Evolutionary conservation across 768 basidiomycete genomes (phyloP).

Genomic region (Boletus barrowsii): DNA sequence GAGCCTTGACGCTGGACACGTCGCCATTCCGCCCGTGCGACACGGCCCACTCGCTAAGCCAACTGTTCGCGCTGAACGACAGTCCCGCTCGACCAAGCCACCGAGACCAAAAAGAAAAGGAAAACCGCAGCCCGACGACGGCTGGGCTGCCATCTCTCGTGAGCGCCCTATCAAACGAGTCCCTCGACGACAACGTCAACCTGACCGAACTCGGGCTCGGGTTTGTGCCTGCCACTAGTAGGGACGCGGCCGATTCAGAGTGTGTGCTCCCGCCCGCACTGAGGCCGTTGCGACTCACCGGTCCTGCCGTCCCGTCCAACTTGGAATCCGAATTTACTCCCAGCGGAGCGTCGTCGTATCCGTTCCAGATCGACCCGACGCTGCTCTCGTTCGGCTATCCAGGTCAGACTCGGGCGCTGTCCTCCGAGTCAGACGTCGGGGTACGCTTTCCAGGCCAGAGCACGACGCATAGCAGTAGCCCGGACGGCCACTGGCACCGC

Average conservation of each 20-base stretch:
- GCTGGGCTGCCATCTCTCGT: conserved; percentile 16
- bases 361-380: conserved; percentile 27
- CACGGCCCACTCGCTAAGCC: neutral
- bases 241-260: neutral
- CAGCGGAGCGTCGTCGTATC: neutral
- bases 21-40: neutral
- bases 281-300: conserved; percentile 17
- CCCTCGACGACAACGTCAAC: conserved; percentile 11
- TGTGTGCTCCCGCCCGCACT: conserved; percentile 22
- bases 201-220: conserved; percentile 3
- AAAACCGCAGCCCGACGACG: neutral
- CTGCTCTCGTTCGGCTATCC: conserved; percentile 20
- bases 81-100: neutral
- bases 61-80: neutral
- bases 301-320: conserved; percentile 1
- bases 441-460: neutral
- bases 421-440: neutral
- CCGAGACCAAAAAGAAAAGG: neutral
- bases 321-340: neutral
- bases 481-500: no score
- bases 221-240: neutral
- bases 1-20: neutral
- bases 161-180: conserved; percentile 17
- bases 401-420: neutral
- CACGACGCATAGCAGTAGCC: no score